Conservation (phyloP, 2,329 filamentous ascomycete species). For the Arthrobotrys conoides region DNA sequence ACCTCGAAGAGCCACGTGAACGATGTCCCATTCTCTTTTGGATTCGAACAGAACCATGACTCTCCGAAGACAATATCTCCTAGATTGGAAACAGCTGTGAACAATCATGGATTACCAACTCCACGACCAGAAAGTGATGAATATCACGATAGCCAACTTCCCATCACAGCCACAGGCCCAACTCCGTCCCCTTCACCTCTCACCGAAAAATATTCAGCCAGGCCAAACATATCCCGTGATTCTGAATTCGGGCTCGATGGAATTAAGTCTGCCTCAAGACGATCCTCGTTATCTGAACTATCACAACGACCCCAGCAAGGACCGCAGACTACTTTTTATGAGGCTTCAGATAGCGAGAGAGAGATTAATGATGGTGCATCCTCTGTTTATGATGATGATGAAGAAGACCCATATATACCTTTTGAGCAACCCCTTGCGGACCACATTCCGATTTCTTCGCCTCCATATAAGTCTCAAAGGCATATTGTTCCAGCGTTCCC, state of each 20-base stretch:
- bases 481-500: slow-evolving; percentile 40
- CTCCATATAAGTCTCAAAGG: slow-evolving; percentile 21
- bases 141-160: slow-evolving; percentile 32
- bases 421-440: slow-evolving; percentile 33
- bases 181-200: slow-evolving; percentile 53
- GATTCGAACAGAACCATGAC: slow-evolving; percentile 31
- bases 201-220: slow-evolving; percentile 38
- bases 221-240: slow-evolving; percentile 19
- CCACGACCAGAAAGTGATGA: slow-evolving; percentile 55
- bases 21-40: slow-evolving; percentile 52
- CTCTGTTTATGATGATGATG: slow-evolving; percentile 54
- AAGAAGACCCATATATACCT: slow-evolving; percentile 44
- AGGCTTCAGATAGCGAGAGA: slow-evolving; percentile 50
- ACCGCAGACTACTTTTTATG: slow-evolving; percentile 52
- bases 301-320: slow-evolving; percentile 9
- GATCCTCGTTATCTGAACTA: slow-evolving; percentile 33
- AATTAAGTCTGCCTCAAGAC: slow-evolving; percentile 12
- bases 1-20: not conserved
- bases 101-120: slow-evolving; percentile 46
- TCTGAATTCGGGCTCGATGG: slow-evolving; percentile 28
- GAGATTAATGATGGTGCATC: slow-evolving; percentile 58
- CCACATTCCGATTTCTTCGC: slow-evolving; percentile 4
- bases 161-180: slow-evolving; percentile 27
- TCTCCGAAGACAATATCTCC: slow-evolving; percentile 26
- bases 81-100: slow-evolving; percentile 19